Evolutionary conservation across 2,329 filamentous ascomycete genomes (phyloP), one percentile per base, ranked within the genome.

Genomic region (Claviceps sp.): DNA sequence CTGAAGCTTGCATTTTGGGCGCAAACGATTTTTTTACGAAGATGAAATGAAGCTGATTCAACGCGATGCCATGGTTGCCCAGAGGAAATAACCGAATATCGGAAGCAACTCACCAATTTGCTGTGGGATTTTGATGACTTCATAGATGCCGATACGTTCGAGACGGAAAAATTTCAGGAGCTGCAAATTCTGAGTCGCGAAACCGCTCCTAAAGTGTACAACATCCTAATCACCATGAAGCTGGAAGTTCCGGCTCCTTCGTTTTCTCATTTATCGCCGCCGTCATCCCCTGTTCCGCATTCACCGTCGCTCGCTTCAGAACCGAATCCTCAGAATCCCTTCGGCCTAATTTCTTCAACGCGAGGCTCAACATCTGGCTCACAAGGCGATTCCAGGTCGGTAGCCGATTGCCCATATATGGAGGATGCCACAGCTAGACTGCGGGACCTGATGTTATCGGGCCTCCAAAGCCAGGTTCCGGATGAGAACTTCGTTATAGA

Each of bases 81-180:
- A 78, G 77, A 74, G 52, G 73, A 73, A 37, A 75, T 81, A 50
- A 70, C 73, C 50, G 62, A 68, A 45, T 72, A 70, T 53, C 69
- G 76, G 46, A 65, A 67, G 18, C 67, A 73, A 52, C 65, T 81
- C 42, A 73, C 69, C 53, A 70, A 75, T 47, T 58, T 78, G 24
- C 62, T 79, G 6, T 81, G 76, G 70, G 76, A 76, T 50, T 79
- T 81, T 57, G 77, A 81, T 52, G 76, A 80, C 50, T 78, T 68
- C 56, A 62, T 74, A 55, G 72, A 76, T 48, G 57, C 64, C 14
- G 71, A 75, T 37, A 67, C 67, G 24, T 80, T 79, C 55, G 74
- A 79, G n/a, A 61, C 65, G 26, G 67, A 67, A 18, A 75, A 73
- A 55, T 80, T 73, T 51, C 61, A 66, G 18, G 69, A 75, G 56